Percentiles rank a stretch among this genome's conserved stretches.
Evolutionary conservation across 768 basidiomycete genomes (phyloP).

Genomic region (Coprinellus micaceus): DNA sequence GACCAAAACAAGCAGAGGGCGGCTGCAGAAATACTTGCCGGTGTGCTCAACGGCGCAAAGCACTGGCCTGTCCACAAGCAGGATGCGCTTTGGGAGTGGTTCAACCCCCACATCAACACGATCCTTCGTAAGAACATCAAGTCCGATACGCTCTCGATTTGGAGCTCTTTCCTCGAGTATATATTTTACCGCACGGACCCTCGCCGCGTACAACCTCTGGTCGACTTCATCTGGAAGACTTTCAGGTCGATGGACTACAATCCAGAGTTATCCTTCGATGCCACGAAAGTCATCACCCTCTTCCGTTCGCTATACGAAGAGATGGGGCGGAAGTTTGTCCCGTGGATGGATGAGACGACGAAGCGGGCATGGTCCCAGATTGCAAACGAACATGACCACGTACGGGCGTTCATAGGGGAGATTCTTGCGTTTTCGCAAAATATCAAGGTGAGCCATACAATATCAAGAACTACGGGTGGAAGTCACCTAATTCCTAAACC

Average conservation of each 20-base stretch:
- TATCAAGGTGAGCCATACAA: slow-evolving; percentile 53
- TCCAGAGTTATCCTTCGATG: slow-evolving; percentile 79
- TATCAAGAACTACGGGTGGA: not conserved
- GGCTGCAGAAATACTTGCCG: slow-evolving; percentile 79
- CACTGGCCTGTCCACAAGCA: slow-evolving; percentile 82
- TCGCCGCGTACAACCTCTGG: slow-evolving; percentile 72
- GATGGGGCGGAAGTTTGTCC: slow-evolving; percentile 73
- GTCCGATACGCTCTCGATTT: slow-evolving; percentile 75
- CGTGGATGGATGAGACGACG: slow-evolving; percentile 71
- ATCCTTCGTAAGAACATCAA: slow-evolving; percentile 72
- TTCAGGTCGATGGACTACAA: slow-evolving; percentile 73
- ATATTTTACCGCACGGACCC: slow-evolving; percentile 79
- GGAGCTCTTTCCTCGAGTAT: slow-evolving; percentile 83
- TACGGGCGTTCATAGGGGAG: slow-evolving; percentile 70
- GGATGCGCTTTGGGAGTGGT: slow-evolving; percentile 74
- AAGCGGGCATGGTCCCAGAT: slow-evolving; percentile 70
- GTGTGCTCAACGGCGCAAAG: slow-evolving; percentile 70
- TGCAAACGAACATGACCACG: slow-evolving; percentile 76
- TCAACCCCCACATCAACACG: slow-evolving; percentile 58
- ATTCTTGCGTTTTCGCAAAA: slow-evolving; percentile 68
- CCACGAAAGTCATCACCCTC: slow-evolving; percentile 63
- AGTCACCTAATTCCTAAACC: slow-evolving; percentile 3
- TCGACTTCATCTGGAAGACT: slow-evolving; percentile 66
- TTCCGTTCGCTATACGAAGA: slow-evolving; percentile 71
- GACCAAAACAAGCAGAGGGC: slow-evolving; percentile 87